Conservation (phyloP, 2,329 filamentous ascomycete genomes). For the Nigrospora sphaerica region DNA sequence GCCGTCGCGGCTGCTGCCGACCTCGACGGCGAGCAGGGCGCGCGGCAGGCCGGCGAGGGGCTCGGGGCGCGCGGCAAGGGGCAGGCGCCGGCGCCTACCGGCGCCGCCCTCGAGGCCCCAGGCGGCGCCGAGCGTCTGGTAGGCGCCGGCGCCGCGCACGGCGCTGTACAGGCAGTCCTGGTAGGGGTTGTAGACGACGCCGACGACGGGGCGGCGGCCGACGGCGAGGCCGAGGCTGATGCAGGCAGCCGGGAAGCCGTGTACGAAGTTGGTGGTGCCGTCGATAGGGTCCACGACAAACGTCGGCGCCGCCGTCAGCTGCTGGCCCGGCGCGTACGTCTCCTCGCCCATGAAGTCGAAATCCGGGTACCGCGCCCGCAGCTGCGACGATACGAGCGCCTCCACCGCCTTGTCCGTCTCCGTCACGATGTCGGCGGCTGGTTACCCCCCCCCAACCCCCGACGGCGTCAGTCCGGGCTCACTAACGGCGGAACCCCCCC, state of each 20-base stretch:
- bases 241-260: constrained; percentile 67
- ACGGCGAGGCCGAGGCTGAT: constrained; percentile 70
- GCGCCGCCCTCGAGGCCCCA: constrained; percentile 29
- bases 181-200: constrained; percentile 77
- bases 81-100: constrained; percentile 32
- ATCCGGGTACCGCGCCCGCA: constrained; percentile 44
- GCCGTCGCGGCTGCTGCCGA: constrained; percentile 63
- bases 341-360: constrained; percentile 69
- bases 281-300: constrained; percentile 81
- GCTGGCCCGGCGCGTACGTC: constrained; percentile 61
- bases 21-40: constrained; percentile 64
- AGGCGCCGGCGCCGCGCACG: constrained; percentile 62
- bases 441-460: too few species aligned
- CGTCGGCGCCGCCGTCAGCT: constrained; percentile 59
- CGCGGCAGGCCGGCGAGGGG: constrained; percentile 53
- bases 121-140: constrained; percentile 37
- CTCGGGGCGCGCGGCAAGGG: constrained; percentile 40
- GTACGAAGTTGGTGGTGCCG: constrained; percentile 76
- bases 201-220: constrained; percentile 53
- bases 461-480: too few species aligned
- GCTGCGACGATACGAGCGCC: constrained; percentile 47
- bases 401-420: constrained; percentile 62
- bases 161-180: constrained; percentile 62
- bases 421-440: constrained; percentile 62
- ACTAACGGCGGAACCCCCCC: too few species aligned